Evolutionary conservation across 306 rosid genomes (phyloP).

Genomic region (Lathyrus tuberosus): DNA sequence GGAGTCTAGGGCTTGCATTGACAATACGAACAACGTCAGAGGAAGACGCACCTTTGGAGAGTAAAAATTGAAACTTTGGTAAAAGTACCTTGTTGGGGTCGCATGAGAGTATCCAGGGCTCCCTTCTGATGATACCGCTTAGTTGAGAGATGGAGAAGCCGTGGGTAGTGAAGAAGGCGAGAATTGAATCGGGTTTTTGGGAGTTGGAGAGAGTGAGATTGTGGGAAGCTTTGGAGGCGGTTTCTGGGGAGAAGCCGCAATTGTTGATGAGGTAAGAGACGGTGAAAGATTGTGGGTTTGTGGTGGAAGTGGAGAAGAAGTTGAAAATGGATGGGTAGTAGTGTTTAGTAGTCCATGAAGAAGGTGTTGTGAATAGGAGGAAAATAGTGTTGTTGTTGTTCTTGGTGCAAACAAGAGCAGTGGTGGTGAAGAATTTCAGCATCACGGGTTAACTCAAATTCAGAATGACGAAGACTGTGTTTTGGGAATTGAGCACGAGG

Average conservation of each 20-base stretch:
- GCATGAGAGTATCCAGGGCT: not conserved
- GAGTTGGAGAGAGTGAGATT: not conserved
- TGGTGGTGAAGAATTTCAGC: not conserved
- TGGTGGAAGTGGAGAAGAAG: not conserved
- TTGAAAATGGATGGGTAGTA: not conserved
- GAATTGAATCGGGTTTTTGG: slow-evolving; percentile 25
- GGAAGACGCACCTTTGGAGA: slow-evolving; percentile 32
- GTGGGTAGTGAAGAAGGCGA: slow-evolving; percentile 7
- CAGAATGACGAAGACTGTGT: not conserved
- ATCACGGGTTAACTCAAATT: not conserved
- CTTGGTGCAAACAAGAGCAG: not conserved
- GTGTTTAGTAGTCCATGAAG: not conserved
- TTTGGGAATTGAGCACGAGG: no score
- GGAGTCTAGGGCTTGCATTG: not conserved
- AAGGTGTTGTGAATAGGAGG: not conserved
- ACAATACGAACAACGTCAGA: slow-evolving; percentile 29
- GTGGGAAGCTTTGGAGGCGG: slow-evolving; percentile 38
- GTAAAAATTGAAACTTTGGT: slow-evolving; percentile 41
- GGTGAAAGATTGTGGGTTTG: not conserved
- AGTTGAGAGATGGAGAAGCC: not conserved
- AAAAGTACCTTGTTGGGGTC: not conserved
- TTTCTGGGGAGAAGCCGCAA: slow-evolving; percentile 39
- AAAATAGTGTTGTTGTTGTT: not conserved
- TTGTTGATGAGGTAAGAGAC: slow-evolving; percentile 50
- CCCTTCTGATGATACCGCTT: not conserved